These are phyloP conservation scores for Globisporangium sylvaticum DNA, from an alignment of 352 stramenopile species.

Conservation along the genomic window DNA sequence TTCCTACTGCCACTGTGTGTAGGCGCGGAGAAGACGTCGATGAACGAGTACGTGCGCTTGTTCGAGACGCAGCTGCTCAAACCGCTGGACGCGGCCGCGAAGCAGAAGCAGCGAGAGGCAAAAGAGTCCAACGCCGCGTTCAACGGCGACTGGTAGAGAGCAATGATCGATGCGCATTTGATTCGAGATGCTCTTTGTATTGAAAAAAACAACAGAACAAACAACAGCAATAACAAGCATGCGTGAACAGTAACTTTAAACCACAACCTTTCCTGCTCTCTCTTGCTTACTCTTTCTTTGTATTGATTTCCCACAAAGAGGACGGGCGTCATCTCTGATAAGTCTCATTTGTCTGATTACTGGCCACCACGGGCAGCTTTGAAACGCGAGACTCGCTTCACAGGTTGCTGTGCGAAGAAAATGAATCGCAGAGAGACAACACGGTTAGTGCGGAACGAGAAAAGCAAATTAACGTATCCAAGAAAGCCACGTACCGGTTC, in stretches of 20 bases:
- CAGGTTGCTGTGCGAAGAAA: constrained; percentile 47
- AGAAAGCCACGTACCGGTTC: constrained; percentile 47
- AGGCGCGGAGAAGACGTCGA: constrained; percentile 49
- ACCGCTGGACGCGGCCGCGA: constrained; percentile 47
- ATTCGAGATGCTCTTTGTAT: not conserved
- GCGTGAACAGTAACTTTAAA: not conserved
- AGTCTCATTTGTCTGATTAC: not conserved
- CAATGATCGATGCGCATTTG: not conserved
- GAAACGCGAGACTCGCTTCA: constrained; percentile 84
- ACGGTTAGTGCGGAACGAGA: not conserved
- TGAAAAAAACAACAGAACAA: not conserved
- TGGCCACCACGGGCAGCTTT: constrained; percentile 42
- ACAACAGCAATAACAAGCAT: not conserved
- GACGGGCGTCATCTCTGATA: not conserved
- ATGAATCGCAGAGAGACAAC: constrained; percentile 1
- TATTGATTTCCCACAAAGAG: not conserved
- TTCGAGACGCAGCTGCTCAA: constrained; percentile 78
- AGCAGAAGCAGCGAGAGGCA: constrained; percentile 67
- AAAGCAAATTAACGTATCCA: not conserved
- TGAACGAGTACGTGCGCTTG: constrained; percentile 68
- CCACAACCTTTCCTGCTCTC: not conserved
- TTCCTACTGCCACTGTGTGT: not conserved
- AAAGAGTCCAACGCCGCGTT: constrained; percentile 71
- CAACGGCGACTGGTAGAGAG: constrained; percentile 73
- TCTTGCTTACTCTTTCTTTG: not conserved